A percentile compares a stretch with the other conserved stretches of the same genome.
Conservation (phyloP, 2,329 filamentous ascomycete species). For the Neocucurbitaria cava region DNA sequence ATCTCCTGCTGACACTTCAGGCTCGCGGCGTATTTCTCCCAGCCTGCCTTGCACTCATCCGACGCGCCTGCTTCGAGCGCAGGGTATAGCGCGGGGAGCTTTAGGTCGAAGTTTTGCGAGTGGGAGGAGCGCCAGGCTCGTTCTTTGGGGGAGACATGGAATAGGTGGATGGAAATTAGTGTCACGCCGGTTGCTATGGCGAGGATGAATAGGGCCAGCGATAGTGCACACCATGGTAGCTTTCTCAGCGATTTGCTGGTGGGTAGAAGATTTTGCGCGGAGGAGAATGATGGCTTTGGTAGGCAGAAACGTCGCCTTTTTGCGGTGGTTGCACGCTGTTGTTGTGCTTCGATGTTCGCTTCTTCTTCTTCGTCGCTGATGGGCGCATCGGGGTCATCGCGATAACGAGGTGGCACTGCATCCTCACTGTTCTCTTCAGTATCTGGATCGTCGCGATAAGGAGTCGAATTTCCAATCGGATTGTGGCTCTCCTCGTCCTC, state of each 20-base stretch:
- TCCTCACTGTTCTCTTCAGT: background rate
- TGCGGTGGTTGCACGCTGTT: background rate
- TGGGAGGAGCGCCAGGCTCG: slow-evolving; percentile 9
- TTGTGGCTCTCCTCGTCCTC: slow-evolving; percentile 11
- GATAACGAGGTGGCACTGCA: slow-evolving; percentile 11
- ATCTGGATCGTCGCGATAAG: slow-evolving; percentile 16
- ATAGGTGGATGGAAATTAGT: background rate
- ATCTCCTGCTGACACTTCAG: slow-evolving; percentile 14
- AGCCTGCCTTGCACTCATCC: slow-evolving; percentile 5
- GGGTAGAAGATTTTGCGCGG: background rate
- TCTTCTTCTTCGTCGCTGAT: slow-evolving; percentile 6
- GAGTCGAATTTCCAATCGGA: background rate
- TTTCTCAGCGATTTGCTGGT: background rate
- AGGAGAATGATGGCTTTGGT: slow-evolving; percentile 3
- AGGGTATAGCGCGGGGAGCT: slow-evolving; percentile 15
- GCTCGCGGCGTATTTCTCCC: slow-evolving; percentile 2
- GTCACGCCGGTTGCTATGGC: background rate
- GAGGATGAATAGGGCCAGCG: background rate
- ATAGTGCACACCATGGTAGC: background rate
- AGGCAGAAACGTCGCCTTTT: background rate
- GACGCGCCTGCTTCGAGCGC: slow-evolving; percentile 9
- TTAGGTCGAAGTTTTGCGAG: slow-evolving; percentile 11
- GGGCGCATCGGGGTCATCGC: slow-evolving; percentile 13
- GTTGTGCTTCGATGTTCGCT: slow-evolving; percentile 1
- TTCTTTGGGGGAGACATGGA: slow-evolving; percentile 3